phyloP scores from a whole-genome alignment of 345 rosid species.

The Salix exigua region DNA sequence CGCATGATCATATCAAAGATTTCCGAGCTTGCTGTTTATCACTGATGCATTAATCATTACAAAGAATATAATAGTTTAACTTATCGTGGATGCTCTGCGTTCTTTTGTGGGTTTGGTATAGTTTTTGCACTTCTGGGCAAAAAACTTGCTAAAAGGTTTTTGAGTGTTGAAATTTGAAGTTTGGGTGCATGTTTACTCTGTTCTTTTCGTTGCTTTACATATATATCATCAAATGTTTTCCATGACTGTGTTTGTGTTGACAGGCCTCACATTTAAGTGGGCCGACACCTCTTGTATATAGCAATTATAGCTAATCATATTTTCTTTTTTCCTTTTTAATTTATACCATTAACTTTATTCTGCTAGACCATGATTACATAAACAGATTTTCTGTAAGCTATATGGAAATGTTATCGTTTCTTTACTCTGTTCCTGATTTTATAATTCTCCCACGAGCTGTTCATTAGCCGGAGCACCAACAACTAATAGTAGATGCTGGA shows the following conservation, averaged over 20 bases:
- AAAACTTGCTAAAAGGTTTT: too few species aligned
- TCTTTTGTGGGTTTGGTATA: too few species aligned
- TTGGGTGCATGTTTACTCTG: too few species aligned
- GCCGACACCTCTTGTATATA: neutral
- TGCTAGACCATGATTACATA: neutral
- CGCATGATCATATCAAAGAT: neutral
- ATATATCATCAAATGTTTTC: too few species aligned
- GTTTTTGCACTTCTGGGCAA: too few species aligned
- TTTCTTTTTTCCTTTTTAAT: neutral
- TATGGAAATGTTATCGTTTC: neutral
- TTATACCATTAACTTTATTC: neutral
- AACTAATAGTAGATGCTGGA: slow-evolving; percentile 67
- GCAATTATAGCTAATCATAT: neutral
- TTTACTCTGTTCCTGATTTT: neutral
- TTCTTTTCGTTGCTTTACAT: too few species aligned
- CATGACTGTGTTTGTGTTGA: too few species aligned
- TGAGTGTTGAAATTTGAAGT: too few species aligned
- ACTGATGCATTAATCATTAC: neutral
- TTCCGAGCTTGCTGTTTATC: neutral
- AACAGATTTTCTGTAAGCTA: neutral
- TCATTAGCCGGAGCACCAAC: slow-evolving; percentile 62
- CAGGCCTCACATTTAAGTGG: too few species aligned
- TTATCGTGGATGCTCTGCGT: neutral
- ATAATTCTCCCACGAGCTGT: neutral
- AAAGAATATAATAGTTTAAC: neutral